Percentiles rank a stretch among this genome's conserved stretches.
phyloP scores from a whole-genome alignment of 2,329 filamentous ascomycete species.

The Catunica adiposa region DNA sequence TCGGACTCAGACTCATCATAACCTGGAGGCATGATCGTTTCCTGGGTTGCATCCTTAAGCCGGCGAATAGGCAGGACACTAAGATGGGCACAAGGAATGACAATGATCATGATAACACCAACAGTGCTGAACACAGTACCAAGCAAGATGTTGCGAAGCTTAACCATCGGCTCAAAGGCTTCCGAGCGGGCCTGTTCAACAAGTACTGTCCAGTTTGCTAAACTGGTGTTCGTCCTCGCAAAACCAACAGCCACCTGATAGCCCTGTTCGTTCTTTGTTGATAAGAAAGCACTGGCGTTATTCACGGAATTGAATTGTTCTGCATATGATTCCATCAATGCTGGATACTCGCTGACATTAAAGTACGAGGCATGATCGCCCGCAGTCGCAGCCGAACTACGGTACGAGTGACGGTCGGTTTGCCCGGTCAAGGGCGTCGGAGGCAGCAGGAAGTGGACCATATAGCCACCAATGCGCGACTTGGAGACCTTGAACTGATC shows the following conservation, averaged over 20 bases:
- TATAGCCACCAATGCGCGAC: conserved; percentile 13
- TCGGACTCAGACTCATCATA: conserved; percentile 32
- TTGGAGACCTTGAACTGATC: conserved; percentile 20
- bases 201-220: conserved; percentile 70
- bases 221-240: conserved; percentile 46
- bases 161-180: conserved; percentile 58
- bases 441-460: conserved; percentile 44
- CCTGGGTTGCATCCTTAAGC: conserved; percentile 58
- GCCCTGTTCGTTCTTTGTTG: conserved; percentile 56
- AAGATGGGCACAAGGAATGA: conserved; percentile 66
- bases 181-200: conserved; percentile 62
- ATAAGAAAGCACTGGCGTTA: conserved; percentile 52
- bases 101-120: conserved; percentile 52
- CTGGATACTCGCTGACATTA: conserved; percentile 42
- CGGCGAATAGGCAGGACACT: conserved; percentile 66
- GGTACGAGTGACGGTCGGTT: conserved; percentile 32
- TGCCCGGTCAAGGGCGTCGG: conserved; percentile 27
- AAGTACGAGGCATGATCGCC: conserved; percentile 28
- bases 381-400: conserved; percentile 19
- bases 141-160: conserved; percentile 63
- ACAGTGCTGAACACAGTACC: conserved; percentile 74
- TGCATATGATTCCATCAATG: conserved; percentile 43
- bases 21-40: conserved; percentile 50
- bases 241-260: conserved; percentile 62
- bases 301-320: conserved; percentile 34